Conservation (phyloP, 2,329 filamentous ascomycete genomes). For the Curvularia eragrostidis region DNA sequence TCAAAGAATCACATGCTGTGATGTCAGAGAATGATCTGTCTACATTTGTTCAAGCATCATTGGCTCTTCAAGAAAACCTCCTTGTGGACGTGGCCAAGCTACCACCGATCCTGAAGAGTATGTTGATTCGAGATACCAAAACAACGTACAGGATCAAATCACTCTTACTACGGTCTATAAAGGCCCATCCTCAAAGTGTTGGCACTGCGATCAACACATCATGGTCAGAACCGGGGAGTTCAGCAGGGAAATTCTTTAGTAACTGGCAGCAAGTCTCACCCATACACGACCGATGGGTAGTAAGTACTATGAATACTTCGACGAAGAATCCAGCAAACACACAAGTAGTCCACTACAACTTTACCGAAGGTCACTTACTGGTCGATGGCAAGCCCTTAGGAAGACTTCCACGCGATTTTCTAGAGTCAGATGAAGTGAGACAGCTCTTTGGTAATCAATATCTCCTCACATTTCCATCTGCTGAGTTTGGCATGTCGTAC, state of each 20-base stretch:
- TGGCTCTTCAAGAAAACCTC: conserved; percentile 57
- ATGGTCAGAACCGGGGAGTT: conserved; percentile 52
- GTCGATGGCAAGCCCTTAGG: conserved; percentile 57
- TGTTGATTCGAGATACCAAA: conserved; percentile 57
- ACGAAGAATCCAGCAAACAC: conserved; percentile 21
- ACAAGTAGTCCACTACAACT: conserved; percentile 52
- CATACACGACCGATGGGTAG: conserved; percentile 41
- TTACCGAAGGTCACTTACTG: conserved; percentile 56
- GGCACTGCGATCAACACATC: conserved; percentile 46
- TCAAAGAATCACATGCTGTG: conserved; percentile 14
- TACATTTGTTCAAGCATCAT: conserved; percentile 48
- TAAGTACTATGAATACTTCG: conserved; percentile 33
- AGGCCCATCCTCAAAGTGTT: conserved; percentile 36
- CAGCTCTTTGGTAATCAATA: conserved; percentile 62
- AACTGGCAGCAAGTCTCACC: conserved; percentile 32
- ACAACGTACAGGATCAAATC: conserved; percentile 50
- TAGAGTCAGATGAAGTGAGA: conserved; percentile 52
- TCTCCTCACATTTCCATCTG: conserved; percentile 61
- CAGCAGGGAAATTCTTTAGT: conserved; percentile 29
- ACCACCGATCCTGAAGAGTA: conserved; percentile 38
- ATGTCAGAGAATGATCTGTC: conserved; percentile 24
- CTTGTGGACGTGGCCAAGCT: conserved; percentile 47
- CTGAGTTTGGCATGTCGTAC: conserved; percentile 58
- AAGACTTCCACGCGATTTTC: conserved; percentile 61
- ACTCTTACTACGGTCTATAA: conserved; percentile 48